A percentile compares a stretch with the other conserved stretches of the same genome.
Conservation (phyloP, 179 eudicot genomes). For the Kewa caespitosa region DNA sequence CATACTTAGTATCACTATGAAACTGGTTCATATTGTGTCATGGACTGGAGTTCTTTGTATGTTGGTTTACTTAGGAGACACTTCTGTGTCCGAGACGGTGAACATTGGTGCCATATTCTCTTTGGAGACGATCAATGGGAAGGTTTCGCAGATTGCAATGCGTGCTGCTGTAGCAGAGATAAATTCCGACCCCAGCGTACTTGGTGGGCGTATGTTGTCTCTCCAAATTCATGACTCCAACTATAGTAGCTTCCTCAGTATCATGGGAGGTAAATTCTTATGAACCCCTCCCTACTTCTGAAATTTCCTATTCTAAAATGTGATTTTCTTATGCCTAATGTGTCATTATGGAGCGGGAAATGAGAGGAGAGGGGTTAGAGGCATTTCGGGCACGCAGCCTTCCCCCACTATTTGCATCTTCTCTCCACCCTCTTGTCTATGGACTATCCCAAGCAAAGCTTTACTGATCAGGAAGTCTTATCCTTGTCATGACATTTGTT, state of each 20-base stretch:
- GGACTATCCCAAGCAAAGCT: not conserved
- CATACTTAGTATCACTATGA: slow-evolving; percentile 24
- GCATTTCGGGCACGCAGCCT: not conserved
- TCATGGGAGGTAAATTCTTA: slow-evolving; percentile 59
- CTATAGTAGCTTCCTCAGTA: slow-evolving; percentile 59
- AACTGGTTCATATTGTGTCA: slow-evolving; percentile 25
- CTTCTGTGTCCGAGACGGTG: slow-evolving; percentile 33
- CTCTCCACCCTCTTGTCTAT: not conserved
- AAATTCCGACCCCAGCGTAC: slow-evolving; percentile 55
- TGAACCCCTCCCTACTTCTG: not conserved
- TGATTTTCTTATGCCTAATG: not conserved
- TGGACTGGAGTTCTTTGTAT: slow-evolving; percentile 32
- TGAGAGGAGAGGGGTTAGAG: not conserved
- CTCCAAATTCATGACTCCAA: slow-evolving; percentile 53
- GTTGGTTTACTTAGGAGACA: slow-evolving; percentile 25
- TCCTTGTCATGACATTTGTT: slow-evolving; percentile 7
- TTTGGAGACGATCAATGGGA: slow-evolving; percentile 36
- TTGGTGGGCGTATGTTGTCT: slow-evolving; percentile 48
- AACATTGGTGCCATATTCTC: slow-evolving; percentile 57
- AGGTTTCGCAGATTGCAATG: slow-evolving; percentile 52
- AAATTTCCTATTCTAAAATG: too few relatives aligned
- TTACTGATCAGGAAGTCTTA: not conserved
- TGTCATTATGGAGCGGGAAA: not conserved
- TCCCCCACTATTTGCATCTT: not conserved
- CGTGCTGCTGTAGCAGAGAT: slow-evolving; percentile 58